These are phyloP conservation scores for Trypanosoma avium DNA, from an alignment of 208 protist genomes.

Conservation along the genomic window DNA sequence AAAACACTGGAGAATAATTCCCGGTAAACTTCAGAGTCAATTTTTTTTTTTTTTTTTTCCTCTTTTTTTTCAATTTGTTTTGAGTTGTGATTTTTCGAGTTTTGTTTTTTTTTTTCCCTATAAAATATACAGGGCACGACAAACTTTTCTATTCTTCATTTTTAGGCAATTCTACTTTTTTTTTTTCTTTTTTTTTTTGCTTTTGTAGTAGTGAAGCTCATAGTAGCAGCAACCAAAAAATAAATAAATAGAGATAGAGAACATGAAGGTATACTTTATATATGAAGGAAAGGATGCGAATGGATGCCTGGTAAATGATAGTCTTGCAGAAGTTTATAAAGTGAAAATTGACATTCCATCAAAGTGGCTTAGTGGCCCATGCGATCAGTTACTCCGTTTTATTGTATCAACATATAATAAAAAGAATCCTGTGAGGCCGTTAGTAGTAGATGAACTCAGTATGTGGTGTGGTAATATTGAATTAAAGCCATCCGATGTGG, in stretches of 20 bases:
- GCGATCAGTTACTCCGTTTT: slow-evolving; percentile 34
- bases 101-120: no score
- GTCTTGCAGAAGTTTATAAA: slow-evolving; percentile 45
- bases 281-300: slow-evolving; percentile 62
- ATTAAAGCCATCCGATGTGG: slow-evolving; percentile 40
- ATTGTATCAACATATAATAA: slow-evolving; percentile 41
- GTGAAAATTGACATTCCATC: slow-evolving; percentile 48
- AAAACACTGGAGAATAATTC: no score
- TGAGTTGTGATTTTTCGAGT: no score
- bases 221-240: background rate
- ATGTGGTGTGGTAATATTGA: slow-evolving; percentile 57
- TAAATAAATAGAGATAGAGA: background rate
- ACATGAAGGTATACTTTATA: slow-evolving; percentile 76
- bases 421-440: slow-evolving; percentile 22
- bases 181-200: slow-evolving; percentile 12
- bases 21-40: no score
- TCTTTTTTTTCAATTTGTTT: no score
- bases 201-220: background rate
- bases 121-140: no score
- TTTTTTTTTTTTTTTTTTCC: no score
- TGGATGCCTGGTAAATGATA: slow-evolving; percentile 27
- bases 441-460: slow-evolving; percentile 40
- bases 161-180: no score
- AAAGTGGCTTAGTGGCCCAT: slow-evolving; percentile 40
- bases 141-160: no score